A percentile compares a stretch with the other conserved stretches of the same genome.
Conservation (phyloP, 2,329 filamentous ascomycete species). For the Hypoxylon sp. region DNA sequence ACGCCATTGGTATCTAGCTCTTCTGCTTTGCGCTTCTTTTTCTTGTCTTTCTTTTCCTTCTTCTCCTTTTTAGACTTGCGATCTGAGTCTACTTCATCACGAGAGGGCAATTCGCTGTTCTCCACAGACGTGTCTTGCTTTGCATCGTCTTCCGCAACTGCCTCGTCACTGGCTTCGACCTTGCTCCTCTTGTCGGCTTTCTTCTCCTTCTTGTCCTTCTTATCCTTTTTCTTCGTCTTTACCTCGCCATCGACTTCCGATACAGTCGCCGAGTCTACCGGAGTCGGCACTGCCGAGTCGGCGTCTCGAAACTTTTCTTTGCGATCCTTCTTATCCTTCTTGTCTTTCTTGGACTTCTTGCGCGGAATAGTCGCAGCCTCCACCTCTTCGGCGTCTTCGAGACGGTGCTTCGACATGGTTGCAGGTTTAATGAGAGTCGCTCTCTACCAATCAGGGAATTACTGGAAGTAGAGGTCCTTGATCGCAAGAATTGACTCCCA, state of each 20-base stretch:
- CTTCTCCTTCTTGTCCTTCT: constrained; percentile 51
- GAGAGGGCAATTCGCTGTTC: constrained; percentile 20
- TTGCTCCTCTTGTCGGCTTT: constrained; percentile 47
- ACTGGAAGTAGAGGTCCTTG: neutral
- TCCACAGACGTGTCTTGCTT: constrained; percentile 27
- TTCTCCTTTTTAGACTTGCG: constrained; percentile 57
- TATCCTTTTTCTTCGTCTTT: constrained; percentile 50
- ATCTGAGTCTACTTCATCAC: constrained; percentile 31
- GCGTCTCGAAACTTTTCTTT: constrained; percentile 51
- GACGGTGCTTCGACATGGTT: constrained; percentile 54
- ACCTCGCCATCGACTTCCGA: constrained; percentile 54
- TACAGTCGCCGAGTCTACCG: constrained; percentile 46
- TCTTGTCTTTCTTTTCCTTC: constrained; percentile 52
- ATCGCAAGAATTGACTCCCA: constrained; percentile 8
- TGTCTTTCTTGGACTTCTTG: constrained; percentile 61
- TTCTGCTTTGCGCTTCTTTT: constrained; percentile 55
- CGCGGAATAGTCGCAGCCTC: constrained; percentile 50
- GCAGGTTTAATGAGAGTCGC: neutral
- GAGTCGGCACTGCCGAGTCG: constrained; percentile 37
- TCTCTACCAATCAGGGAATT: neutral
- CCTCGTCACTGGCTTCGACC: constrained; percentile 8
- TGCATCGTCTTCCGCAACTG: neutral
- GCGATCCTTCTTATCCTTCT: constrained; percentile 54
- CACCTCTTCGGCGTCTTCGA: constrained; percentile 54
- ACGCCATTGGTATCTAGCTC: constrained; percentile 45